Percentiles rank a stretch among this genome's conserved stretches.
These are phyloP conservation scores for Colletotrichum spinosum DNA, from an alignment of 2,329 filamentous ascomycete species.

Conservation along the genomic window DNA sequence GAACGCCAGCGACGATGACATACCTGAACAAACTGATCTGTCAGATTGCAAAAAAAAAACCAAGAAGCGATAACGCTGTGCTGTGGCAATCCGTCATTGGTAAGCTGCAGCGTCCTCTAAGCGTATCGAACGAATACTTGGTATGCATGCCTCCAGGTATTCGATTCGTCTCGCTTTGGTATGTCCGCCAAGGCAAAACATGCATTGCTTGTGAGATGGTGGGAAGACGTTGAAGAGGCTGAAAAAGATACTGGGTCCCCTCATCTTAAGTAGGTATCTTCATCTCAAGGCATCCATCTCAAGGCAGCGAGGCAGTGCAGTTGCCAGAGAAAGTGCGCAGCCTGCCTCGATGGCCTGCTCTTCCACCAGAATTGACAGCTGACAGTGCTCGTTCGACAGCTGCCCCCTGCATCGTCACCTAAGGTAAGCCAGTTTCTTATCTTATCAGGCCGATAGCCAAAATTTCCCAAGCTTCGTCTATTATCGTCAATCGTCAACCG, in stretches of 20 bases:
- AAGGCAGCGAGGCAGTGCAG: slow-evolving; percentile 24
- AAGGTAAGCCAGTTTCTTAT: slow-evolving; percentile 26
- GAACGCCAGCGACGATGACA: background rate
- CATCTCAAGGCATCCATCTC: background rate
- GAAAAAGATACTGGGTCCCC: slow-evolving; percentile 11
- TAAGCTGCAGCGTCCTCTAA: slow-evolving; percentile 14
- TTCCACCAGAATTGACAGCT: background rate
- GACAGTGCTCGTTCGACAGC: background rate
- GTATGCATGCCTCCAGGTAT: background rate
- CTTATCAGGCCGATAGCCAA: slow-evolving; percentile 29
- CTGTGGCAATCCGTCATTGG: slow-evolving; percentile 30
- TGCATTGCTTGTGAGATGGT: background rate
- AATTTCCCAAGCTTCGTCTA: slow-evolving; percentile 27
- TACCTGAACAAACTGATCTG: slow-evolving; percentile 1
- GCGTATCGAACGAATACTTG: background rate
- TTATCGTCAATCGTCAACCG: background rate
- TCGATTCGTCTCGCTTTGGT: background rate
- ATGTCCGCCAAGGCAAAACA: background rate
- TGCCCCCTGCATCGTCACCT: slow-evolving; percentile 25
- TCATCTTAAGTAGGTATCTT: background rate
- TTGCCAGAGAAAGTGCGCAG: background rate
- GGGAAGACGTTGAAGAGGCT: slow-evolving; percentile 23
- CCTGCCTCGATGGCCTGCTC: slow-evolving; percentile 1
- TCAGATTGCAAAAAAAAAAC: slow-evolving; percentile 15
- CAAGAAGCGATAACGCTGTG: slow-evolving; percentile 16